Evolutionary conservation across 768 basidiomycete genomes (phyloP), one percentile per base, ranked within the genome.

Genomic region (Calocera viscosa): DNA sequence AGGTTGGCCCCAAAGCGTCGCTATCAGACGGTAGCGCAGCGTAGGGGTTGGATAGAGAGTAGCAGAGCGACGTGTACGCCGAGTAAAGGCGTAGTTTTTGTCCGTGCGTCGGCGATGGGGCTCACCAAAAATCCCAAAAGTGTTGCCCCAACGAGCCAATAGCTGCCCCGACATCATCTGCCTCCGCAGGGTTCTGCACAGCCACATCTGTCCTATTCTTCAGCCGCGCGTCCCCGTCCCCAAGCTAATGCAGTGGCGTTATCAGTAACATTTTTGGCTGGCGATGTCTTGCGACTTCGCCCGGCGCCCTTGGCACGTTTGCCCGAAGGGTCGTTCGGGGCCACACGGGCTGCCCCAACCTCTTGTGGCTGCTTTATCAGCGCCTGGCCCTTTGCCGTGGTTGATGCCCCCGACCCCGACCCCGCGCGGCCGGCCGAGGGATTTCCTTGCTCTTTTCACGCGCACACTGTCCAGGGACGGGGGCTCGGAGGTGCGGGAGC

Each of bases 61-160:
- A n/a, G n/a, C n/a, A n/a, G n/a, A n/a, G n/a, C n/a, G n/a, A n/a
- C n/a, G n/a, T n/a, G n/a, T n/a, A n/a, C n/a, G n/a, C n/a, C n/a
- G n/a, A n/a, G n/a, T n/a, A n/a, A n/a, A n/a, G n/a, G n/a, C n/a
- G n/a, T n/a, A n/a, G n/a, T n/a, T n/a, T n/a, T n/a, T 60, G 30
- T 60, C 14, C 5, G 26, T 32, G 53, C 49, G 14, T 26, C 12
- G 10, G 10, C 49, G 22, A 10, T 49, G 53, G 53, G 53, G 53
- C 53, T 11, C 53, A 26, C 53, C 53, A 32, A 60, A 60, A 60
- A 60, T 28, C 30, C 53, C 53, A 26, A 60, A 60, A 60, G 30
- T 26, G 53, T 32, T 32, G 30, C 53, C 53, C 53, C 53, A 60
- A 60, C 53, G 43, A 47, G n/a, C n/a, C n/a, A n/a, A n/a, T n/a